These are phyloP conservation scores for Xylariaceae sp. DNA, from an alignment of 2,329 filamentous ascomycete genomes.

Conservation along the genomic window DNA sequence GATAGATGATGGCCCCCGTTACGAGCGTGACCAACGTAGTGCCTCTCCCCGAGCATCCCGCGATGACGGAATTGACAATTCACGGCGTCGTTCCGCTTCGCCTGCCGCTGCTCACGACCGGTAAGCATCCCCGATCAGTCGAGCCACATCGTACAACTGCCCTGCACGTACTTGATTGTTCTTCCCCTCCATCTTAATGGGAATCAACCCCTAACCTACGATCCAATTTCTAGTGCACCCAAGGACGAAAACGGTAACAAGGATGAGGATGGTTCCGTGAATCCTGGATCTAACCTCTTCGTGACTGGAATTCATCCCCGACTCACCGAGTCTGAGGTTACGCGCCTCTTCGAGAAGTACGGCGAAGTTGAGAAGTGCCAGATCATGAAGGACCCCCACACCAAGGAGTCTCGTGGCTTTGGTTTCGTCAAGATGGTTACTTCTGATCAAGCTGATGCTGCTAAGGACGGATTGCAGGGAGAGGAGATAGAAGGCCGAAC, in stretches of 20 bases:
- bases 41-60: conserved; percentile 64
- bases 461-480: conserved; percentile 93
- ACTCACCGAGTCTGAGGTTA: conserved; percentile 85
- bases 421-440: conserved; percentile 99
- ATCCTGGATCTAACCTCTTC: conserved; percentile 97
- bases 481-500: conserved; percentile 95
- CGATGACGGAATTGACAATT: conserved; percentile 60
- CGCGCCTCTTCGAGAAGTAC: conserved; percentile 97
- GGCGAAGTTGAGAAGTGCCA: conserved; percentile 99
- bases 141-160: background rate
- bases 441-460: conserved; percentile 91
- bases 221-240: conserved; percentile 41
- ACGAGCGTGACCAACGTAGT: conserved; percentile 68
- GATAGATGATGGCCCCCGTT: conserved; percentile 65
- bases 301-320: conserved; percentile 97
- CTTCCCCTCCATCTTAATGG: background rate
- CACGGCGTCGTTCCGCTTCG: conserved; percentile 64
- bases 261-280: conserved; percentile 80
- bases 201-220: conserved; percentile 18
- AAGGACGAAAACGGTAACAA: conserved; percentile 56
- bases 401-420: conserved; percentile 97
- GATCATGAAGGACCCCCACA: conserved; percentile 99
- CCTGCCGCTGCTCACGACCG: conserved; percentile 58
- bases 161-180: background rate
- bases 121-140: conserved; percentile 40